phyloP scores from a whole-genome alignment of 495 filamentous ascomycete species.

The Podospora pseudoanserina region DNA sequence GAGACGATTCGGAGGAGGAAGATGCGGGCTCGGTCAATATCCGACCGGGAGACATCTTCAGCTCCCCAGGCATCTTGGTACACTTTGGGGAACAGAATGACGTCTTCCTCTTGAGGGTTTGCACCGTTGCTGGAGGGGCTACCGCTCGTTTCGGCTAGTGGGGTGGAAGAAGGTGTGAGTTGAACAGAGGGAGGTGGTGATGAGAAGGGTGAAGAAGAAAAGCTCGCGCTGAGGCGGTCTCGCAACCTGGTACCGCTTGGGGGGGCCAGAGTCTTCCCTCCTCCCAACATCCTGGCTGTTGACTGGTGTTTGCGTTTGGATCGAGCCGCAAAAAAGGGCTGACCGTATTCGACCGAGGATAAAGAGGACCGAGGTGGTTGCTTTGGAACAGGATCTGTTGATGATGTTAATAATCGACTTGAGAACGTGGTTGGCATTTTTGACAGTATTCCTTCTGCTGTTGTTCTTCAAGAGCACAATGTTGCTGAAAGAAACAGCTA shows the following conservation, averaged over 20 bases:
- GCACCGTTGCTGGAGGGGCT: neutral
- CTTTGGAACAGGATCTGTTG: neutral
- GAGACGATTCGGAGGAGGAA: constrained; percentile 32
- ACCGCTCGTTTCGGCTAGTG: neutral
- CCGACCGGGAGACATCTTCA: constrained; percentile 19
- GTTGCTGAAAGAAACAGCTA: neutral
- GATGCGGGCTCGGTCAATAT: constrained; percentile 33
- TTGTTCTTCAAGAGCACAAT: neutral
- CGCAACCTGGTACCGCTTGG: constrained; percentile 6
- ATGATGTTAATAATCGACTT: neutral
- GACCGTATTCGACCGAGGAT: neutral
- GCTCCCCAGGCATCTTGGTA: constrained; percentile 35
- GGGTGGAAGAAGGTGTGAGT: neutral
- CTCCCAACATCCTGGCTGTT: constrained; percentile 4
- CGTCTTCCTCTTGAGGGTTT: constrained; percentile 14
- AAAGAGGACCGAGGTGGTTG: neutral
- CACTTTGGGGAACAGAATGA: constrained; percentile 30
- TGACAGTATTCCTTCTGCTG: neutral
- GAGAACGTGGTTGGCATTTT: constrained; percentile 17
- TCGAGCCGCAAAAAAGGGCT: constrained; percentile 9
- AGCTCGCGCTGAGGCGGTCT: constrained; percentile 7
- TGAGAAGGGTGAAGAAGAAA: neutral
- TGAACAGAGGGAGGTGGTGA: neutral
- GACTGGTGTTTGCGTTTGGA: neutral
- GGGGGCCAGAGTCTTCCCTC: neutral